Conservation (phyloP, 495 filamentous ascomycete genomes). For the Neurospora sp. region DNA sequence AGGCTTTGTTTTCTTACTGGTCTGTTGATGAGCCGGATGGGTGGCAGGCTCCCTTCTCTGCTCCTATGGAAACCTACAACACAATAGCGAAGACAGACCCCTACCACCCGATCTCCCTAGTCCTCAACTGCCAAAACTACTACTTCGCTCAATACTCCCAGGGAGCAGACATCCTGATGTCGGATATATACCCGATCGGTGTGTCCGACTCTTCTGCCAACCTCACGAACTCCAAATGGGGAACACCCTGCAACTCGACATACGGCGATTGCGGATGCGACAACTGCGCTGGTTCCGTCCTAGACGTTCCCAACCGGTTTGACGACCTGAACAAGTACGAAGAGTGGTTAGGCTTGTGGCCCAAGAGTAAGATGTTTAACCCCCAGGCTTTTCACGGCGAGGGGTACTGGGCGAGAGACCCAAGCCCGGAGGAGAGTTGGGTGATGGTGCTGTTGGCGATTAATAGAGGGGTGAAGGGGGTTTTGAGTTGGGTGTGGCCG, state of each 20-base stretch:
- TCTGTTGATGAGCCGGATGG: conserved; percentile 64
- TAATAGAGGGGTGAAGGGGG: conserved; percentile 52
- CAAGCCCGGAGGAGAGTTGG: conserved; percentile 44
- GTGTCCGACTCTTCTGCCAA: conserved; percentile 28
- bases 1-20: conserved; percentile 56
- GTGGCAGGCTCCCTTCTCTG: conserved; percentile 46
- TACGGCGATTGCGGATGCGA: conserved; percentile 69
- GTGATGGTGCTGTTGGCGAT: conserved; percentile 51
- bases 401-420: conserved; percentile 51
- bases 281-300: conserved; percentile 46
- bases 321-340: conserved; percentile 41
- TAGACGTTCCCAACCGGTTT: conserved; percentile 46
- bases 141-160: conserved; percentile 51
- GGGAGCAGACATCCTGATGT: conserved; percentile 56
- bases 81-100: conserved; percentile 50
- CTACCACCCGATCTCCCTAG: conserved; percentile 57
- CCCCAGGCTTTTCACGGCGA: conserved; percentile 56
- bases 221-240: conserved; percentile 38
- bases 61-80: conserved; percentile 24
- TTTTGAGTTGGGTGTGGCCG: conserved; percentile 46
- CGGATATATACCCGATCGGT: conserved; percentile 57
- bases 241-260: conserved; percentile 50
- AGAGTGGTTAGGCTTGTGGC: conserved; percentile 30
- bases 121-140: conserved; percentile 63
- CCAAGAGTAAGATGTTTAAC: conserved; percentile 49